phyloP scores from a whole-genome alignment of 352 stramenopile genomes.

The Phytophthora crassamura region DNA sequence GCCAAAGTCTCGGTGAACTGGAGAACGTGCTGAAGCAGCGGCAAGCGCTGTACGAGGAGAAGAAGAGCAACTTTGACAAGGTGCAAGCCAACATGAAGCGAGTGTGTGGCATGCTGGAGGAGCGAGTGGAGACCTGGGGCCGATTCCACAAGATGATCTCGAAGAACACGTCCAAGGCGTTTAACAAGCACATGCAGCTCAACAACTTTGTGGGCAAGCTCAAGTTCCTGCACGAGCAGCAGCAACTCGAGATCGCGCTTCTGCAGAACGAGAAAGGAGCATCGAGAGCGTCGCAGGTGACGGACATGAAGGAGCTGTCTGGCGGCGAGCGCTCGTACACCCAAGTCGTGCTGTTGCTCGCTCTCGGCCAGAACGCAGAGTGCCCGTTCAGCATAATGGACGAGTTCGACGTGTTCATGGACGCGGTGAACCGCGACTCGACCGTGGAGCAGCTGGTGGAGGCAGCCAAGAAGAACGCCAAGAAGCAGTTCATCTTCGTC shows the following conservation, averaged over 20 bases:
- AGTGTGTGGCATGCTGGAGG: slow-evolving; percentile 60
- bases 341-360: slow-evolving; percentile 96
- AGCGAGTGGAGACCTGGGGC: slow-evolving; percentile 60
- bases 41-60: slow-evolving; percentile 21
- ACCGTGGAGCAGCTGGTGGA: slow-evolving; percentile 94
- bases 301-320: slow-evolving; percentile 96
- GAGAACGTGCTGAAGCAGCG: too few relatives aligned
- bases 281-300: slow-evolving; percentile 88
- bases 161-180: slow-evolving; percentile 63
- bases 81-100: slow-evolving; percentile 52
- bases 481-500: slow-evolving; percentile 92
- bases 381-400: slow-evolving; percentile 98
- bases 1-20: too few relatives aligned
- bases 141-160: slow-evolving; percentile 65
- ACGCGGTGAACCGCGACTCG: slow-evolving; percentile 96
- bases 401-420: slow-evolving; percentile 99
- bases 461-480: slow-evolving; percentile 73
- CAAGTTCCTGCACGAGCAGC: slow-evolving; percentile 80
- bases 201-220: slow-evolving; percentile 90
- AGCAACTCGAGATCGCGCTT: slow-evolving; percentile 81
- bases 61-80: slow-evolving; percentile 49
- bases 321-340: slow-evolving; percentile 98
- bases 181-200: slow-evolving; percentile 79
- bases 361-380: slow-evolving; percentile 91
- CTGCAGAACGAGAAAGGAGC: slow-evolving; percentile 79